Evolutionary conservation across 164 flowering plant species (phyloP).

Genomic region (Houttuynia cordata): DNA sequence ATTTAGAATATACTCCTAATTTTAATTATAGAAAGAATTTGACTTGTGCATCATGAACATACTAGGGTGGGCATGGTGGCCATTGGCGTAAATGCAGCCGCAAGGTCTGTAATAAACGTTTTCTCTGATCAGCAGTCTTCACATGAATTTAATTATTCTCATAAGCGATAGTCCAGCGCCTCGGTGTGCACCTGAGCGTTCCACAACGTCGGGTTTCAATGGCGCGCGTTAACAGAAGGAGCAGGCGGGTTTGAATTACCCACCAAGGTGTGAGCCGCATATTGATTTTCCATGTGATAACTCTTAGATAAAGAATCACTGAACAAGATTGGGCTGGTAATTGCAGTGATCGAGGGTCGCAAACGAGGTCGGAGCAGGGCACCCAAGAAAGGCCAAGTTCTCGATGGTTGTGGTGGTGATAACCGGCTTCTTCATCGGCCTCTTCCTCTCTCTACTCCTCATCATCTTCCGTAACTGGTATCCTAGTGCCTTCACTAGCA

Average conservation of each 20-base stretch:
- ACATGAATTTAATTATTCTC: neutral
- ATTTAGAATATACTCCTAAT: too few relatives aligned
- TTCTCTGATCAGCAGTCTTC: too few relatives aligned
- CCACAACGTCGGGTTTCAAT: too few relatives aligned
- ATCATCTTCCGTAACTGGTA: conserved; percentile 3
- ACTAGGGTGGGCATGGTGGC: conserved; percentile 72
- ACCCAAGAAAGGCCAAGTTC: conserved; percentile 14
- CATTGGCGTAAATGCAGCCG: conserved; percentile 65
- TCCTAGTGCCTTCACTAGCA: conserved; percentile 8
- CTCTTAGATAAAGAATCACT: too few relatives aligned
- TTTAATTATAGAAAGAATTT: too few relatives aligned
- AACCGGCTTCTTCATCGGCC: conserved; percentile 6
- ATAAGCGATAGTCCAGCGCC: too few relatives aligned
- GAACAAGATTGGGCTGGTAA: neutral
- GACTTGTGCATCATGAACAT: conserved; percentile 13
- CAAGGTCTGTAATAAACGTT: conserved; percentile 27
- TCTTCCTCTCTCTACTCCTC: conserved; percentile 3
- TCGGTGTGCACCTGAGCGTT: too few relatives aligned
- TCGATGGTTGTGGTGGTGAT: conserved; percentile 12
- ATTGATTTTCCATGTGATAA: neutral
- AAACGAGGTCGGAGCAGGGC: conserved; percentile 14
- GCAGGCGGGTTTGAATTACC: too few relatives aligned
- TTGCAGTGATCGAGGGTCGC: conserved; percentile 15
- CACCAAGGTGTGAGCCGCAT: too few relatives aligned
- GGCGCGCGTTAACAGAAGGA: too few relatives aligned